A percentile compares a stretch with the other conserved stretches of the same genome.
These are phyloP conservation scores for Calocera cornea DNA, from an alignment of 768 basidiomycete genomes.

Conservation along the genomic window DNA sequence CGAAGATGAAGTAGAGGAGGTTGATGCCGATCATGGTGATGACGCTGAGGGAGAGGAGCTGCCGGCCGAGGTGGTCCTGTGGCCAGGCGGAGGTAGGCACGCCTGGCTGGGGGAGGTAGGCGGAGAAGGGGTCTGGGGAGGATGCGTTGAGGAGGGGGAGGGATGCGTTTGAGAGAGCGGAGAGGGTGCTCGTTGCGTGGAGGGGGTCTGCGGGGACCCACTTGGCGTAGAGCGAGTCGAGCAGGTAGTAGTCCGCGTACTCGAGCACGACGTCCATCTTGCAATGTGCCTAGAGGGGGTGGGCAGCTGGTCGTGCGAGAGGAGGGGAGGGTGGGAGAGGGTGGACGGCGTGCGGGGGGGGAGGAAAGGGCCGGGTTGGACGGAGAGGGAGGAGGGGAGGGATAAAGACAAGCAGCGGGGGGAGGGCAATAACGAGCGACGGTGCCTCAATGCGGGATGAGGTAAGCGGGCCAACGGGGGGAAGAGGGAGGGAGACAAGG, in stretches of 20 bases:
- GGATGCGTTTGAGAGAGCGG: slow-evolving; percentile 21
- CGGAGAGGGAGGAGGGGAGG: background rate
- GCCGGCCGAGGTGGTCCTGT: slow-evolving; percentile 67
- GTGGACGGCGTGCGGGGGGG: background rate
- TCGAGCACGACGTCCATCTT: slow-evolving; percentile 75
- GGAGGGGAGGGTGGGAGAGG: background rate
- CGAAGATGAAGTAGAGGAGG: slow-evolving; percentile 77
- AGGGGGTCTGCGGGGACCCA: slow-evolving; percentile 40
- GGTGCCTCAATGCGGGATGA: background rate
- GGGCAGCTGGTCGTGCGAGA: too few relatives aligned
- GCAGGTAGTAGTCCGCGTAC: slow-evolving; percentile 50
- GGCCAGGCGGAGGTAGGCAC: slow-evolving; percentile 56
- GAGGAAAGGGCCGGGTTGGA: too few relatives aligned
- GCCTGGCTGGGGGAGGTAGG: slow-evolving; percentile 43
- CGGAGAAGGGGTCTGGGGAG: slow-evolving; percentile 8
- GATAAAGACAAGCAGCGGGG: background rate
- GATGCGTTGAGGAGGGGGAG: slow-evolving; percentile 12
- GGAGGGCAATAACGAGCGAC: background rate
- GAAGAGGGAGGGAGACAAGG: background rate
- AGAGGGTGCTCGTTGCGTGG: slow-evolving; percentile 29
- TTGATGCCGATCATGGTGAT: slow-evolving; percentile 74
- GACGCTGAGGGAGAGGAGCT: slow-evolving; percentile 52
- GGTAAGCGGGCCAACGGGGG: background rate
- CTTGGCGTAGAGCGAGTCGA: slow-evolving; percentile 69
- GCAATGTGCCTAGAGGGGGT: background rate